phyloP scores from a whole-genome alignment of 73 alveolate species.

The Effrenium voratum region DNA sequence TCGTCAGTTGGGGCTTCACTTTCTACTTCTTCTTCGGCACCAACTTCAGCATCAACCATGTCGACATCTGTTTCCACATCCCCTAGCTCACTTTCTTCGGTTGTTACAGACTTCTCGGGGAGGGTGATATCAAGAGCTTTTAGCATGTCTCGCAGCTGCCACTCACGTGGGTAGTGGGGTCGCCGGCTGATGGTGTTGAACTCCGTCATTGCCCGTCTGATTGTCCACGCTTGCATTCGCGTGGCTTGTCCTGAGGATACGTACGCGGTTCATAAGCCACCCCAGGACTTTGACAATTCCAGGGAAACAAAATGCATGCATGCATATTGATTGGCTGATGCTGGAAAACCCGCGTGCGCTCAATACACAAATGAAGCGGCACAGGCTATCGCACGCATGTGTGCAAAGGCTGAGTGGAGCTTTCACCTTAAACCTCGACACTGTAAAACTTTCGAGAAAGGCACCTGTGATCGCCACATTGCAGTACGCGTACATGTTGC shows the following conservation, averaged over 20 bases:
- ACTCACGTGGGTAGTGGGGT: conserved; percentile 25
- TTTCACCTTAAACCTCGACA: neutral
- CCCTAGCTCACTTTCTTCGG: neutral
- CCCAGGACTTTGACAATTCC: too few relatives aligned
- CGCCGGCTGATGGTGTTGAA: conserved; percentile 22
- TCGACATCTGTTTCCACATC: neutral
- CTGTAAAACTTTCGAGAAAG: neutral
- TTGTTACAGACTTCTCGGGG: neutral
- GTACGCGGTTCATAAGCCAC: too few relatives aligned
- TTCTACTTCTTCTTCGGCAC: neutral
- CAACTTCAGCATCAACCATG: neutral
- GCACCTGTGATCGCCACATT: neutral
- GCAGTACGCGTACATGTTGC: neutral
- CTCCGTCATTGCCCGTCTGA: conserved; percentile 7
- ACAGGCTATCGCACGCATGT: too few relatives aligned
- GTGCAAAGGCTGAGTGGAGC: too few relatives aligned
- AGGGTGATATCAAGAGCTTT: neutral
- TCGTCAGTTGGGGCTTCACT: neutral
- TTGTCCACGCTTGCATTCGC: neutral
- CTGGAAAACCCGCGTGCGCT: neutral
- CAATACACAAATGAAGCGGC: neutral
- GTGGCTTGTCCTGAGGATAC: too few relatives aligned
- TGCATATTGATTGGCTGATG: neutral
- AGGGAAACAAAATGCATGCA: neutral
- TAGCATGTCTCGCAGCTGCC: neutral